Evolutionary conservation across 2,329 filamentous ascomycete genomes (phyloP).

Genomic region (Colletotrichum viniferum): DNA sequence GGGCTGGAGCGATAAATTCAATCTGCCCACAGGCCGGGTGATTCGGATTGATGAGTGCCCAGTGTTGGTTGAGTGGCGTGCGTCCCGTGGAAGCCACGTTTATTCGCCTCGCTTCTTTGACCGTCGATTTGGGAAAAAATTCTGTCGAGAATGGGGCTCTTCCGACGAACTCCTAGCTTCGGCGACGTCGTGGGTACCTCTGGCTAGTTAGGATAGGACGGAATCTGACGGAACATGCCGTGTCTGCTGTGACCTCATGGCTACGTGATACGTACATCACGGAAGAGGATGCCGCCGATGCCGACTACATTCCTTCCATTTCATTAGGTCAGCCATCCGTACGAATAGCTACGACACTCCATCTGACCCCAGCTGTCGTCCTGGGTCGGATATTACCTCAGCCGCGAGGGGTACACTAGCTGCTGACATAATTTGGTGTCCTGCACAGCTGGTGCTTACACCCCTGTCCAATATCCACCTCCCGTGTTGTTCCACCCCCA

Average conservation of each 20-base stretch:
- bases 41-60: neutral
- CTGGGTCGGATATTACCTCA: neutral
- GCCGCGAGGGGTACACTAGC: neutral
- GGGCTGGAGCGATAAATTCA: neutral
- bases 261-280: neutral
- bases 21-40: neutral
- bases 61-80: constrained; percentile 1
- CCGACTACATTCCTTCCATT: neutral
- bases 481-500: neutral
- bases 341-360: neutral
- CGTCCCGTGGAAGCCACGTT: neutral
- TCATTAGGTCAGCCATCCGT: neutral
- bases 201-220: neutral
- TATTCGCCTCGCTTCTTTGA: neutral
- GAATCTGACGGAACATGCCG: constrained; percentile 11
- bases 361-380: neutral
- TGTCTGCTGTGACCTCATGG: neutral
- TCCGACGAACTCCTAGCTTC: constrained; percentile 8
- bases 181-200: neutral
- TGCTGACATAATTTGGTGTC: neutral
- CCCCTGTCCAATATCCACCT: neutral
- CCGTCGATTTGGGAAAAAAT: constrained; percentile 4
- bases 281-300: neutral
- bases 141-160: constrained; percentile 17
- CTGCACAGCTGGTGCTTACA: neutral